Conservation (phyloP, 331 rosid species). For the Rhamnella rubrinervis region DNA sequence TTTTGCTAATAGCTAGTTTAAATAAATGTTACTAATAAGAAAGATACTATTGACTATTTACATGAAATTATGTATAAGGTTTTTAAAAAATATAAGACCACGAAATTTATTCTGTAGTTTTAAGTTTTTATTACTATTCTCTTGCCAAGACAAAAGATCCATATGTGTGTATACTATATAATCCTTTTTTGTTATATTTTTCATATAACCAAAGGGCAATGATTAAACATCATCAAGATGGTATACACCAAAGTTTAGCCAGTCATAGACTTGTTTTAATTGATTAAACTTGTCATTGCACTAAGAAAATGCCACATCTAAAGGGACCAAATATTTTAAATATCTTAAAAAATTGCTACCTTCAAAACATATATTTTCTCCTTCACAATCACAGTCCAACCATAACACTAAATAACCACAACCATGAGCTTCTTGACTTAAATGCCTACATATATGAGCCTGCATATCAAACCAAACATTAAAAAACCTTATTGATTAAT, state of each 20-base stretch:
- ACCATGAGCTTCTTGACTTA: conserved; percentile 90
- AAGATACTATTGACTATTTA: too few relatives aligned
- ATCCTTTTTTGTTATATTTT: background rate
- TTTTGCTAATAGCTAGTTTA: too few relatives aligned
- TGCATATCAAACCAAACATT: conserved; percentile 30
- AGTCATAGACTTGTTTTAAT: background rate
- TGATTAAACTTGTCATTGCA: background rate
- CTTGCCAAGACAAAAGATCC: too few relatives aligned
- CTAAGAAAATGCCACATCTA: background rate
- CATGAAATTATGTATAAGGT: too few relatives aligned
- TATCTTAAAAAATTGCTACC: conserved; percentile 39
- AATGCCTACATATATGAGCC: conserved; percentile 89
- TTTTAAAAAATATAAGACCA: too few relatives aligned
- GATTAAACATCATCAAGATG: background rate
- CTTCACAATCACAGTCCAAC: conserved; percentile 98
- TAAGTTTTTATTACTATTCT: too few relatives aligned
- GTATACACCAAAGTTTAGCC: background rate
- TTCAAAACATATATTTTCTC: conserved; percentile 96
- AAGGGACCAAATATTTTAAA: background rate
- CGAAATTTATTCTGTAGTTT: too few relatives aligned
- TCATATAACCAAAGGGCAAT: background rate
- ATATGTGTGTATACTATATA: too few relatives aligned
- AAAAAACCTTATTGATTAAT: too few relatives aligned
- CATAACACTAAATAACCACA: conserved; percentile 79
- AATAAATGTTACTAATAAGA: too few relatives aligned